phyloP scores from a whole-genome alignment of 148 eudicot species.

The Pouteria glomerata region DNA sequence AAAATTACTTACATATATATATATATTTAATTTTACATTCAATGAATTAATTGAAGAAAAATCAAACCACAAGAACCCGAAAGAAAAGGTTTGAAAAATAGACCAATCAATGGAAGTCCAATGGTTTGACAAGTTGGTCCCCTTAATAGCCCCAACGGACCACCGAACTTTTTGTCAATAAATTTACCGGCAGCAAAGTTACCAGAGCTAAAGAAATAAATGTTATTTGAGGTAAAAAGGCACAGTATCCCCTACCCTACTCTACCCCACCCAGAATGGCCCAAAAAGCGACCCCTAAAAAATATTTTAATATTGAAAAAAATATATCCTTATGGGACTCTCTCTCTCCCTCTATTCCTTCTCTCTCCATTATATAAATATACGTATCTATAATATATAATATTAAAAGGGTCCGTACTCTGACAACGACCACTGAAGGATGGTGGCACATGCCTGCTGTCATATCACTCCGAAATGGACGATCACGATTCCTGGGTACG shows the following conservation, averaged over 20 bases:
- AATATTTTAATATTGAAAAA: background rate
- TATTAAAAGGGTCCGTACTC: slow-evolving; percentile 55
- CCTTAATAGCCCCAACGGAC: background rate
- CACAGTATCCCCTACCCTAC: too few relatives aligned
- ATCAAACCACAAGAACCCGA: too few relatives aligned
- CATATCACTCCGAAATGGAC: slow-evolving; percentile 48
- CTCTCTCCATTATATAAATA: background rate
- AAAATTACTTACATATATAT: too few relatives aligned
- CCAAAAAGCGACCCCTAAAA: background rate
- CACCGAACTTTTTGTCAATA: background rate
- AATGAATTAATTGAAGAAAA: too few relatives aligned
- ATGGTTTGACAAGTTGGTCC: slow-evolving; percentile 3
- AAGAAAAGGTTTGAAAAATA: too few relatives aligned
- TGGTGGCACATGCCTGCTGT: slow-evolving; percentile 99
- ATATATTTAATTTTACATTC: too few relatives aligned
- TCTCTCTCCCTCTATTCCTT: background rate
- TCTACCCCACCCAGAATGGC: background rate
- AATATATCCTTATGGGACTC: slow-evolving; percentile 4
- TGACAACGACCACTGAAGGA: slow-evolving; percentile 98
- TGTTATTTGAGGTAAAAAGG: background rate
- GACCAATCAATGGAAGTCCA: too few relatives aligned
- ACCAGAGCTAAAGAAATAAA: background rate
- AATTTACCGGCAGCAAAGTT: background rate
- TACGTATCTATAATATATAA: background rate
- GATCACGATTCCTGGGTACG: slow-evolving; percentile 57